Evolutionary conservation across 2,329 filamentous ascomycete species (phyloP).

Genomic region (Ophiosphaerella narmari): DNA sequence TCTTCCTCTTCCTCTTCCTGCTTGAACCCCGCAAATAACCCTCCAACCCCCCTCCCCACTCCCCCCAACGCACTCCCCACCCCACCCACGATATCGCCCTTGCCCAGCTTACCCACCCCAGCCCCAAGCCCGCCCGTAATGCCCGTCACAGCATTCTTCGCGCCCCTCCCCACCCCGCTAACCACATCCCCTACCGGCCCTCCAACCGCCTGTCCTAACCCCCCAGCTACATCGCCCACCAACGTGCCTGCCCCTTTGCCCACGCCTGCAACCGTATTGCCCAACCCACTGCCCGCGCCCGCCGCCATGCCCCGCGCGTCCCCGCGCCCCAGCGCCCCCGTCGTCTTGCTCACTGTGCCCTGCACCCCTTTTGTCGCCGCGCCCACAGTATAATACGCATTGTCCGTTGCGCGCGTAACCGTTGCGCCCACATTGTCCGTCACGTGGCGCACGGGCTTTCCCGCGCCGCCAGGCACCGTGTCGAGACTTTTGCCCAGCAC

Average conservation of each 20-base stretch:
- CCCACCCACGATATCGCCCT: slow-evolving; percentile 52
- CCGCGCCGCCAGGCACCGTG: slow-evolving; percentile 39
- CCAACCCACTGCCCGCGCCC: slow-evolving; percentile 46
- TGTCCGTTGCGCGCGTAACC: slow-evolving; percentile 45
- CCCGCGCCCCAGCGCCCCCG: slow-evolving; percentile 48
- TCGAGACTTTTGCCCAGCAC: slow-evolving; percentile 45
- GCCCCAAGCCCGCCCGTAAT: slow-evolving; percentile 51
- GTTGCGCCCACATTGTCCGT: slow-evolving; percentile 50
- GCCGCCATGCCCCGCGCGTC: slow-evolving; percentile 47
- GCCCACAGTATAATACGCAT: slow-evolving; percentile 48
- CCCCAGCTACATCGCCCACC: slow-evolving; percentile 46
- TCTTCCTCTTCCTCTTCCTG: slow-evolving; percentile 25
- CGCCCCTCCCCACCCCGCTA: slow-evolving; percentile 49
- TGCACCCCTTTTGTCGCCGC: slow-evolving; percentile 49
- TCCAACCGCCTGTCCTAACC: slow-evolving; percentile 43
- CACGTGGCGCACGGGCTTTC: slow-evolving; percentile 47
- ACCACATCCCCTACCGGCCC: slow-evolving; percentile 50
- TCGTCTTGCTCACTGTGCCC: slow-evolving; percentile 51
- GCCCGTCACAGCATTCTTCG: slow-evolving; percentile 48
- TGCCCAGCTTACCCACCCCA: slow-evolving; percentile 52
- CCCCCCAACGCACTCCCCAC: slow-evolving; percentile 50
- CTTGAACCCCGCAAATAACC: slow-evolving; percentile 35
- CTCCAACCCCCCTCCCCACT: slow-evolving; percentile 44
- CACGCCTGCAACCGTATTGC: slow-evolving; percentile 44
- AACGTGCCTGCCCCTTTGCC: slow-evolving; percentile 43